Conservation (phyloP, 2,329 filamentous ascomycete genomes). For the Sordariomycetes sp. region DNA sequence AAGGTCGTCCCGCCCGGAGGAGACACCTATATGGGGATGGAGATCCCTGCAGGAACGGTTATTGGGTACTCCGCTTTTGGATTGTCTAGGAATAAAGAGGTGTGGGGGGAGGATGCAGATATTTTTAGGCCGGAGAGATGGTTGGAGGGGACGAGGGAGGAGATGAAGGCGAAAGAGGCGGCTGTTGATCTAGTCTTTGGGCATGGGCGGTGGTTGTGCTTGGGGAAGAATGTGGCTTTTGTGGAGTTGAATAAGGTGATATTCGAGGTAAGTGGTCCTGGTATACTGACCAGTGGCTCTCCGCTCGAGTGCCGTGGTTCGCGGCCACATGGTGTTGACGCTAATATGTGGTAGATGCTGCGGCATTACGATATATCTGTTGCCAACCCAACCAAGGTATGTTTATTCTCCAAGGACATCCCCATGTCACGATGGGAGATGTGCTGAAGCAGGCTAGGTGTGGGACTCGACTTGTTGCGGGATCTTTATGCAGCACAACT, state of each 20-base stretch:
- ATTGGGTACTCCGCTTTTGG: slow-evolving; percentile 21
- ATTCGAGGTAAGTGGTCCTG: slow-evolving; percentile 21
- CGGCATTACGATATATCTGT: slow-evolving; percentile 2
- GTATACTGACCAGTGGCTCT: not conserved
- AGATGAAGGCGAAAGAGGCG: slow-evolving; percentile 18
- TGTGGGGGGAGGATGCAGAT: slow-evolving; percentile 20
- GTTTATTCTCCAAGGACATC: not conserved
- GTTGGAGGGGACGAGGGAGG: slow-evolving; percentile 19
- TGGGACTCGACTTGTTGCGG: slow-evolving; percentile 1
- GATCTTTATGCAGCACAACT: slow-evolving; percentile 2
- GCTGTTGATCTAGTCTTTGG: slow-evolving; percentile 24
- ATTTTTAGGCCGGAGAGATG: slow-evolving; percentile 21
- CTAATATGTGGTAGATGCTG: not conserved
- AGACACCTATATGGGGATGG: slow-evolving; percentile 16
- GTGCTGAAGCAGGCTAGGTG: not conserved
- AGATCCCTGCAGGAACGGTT: slow-evolving; percentile 17
- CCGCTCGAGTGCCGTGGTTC: not conserved
- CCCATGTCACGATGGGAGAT: not conserved
- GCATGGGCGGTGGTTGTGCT: slow-evolving; percentile 22
- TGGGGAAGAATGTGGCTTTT: slow-evolving; percentile 22
- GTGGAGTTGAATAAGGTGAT: slow-evolving; percentile 25
- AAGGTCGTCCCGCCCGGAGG: slow-evolving; percentile 18
- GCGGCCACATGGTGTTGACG: not conserved
- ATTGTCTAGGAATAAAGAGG: slow-evolving; percentile 16
- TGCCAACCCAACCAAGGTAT: not conserved